Evolutionary conservation across 73 alveolate genomes (phyloP).

Genomic region (Paraurostyla sp.): DNA sequence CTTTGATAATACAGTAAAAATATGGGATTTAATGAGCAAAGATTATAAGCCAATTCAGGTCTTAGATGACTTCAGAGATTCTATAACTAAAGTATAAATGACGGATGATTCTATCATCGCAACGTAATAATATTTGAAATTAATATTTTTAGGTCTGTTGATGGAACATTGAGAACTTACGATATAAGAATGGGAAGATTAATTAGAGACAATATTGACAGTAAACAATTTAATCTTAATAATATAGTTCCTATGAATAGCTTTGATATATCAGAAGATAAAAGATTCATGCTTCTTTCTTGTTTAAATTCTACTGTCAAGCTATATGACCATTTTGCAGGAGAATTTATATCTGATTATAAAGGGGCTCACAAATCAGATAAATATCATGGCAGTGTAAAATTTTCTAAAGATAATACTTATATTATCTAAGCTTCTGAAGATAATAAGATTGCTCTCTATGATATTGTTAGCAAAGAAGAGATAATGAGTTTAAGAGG

Average conservation of each 20-base stretch:
- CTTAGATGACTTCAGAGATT: conserved; percentile 70
- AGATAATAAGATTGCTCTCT: conserved; percentile 50
- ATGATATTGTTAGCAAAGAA: conserved; percentile 51
- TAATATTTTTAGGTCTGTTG: conserved; percentile 52
- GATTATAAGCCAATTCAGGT: conserved; percentile 74
- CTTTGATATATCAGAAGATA: conserved; percentile 61
- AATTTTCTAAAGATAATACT: conserved; percentile 36
- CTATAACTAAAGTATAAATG: conserved; percentile 62
- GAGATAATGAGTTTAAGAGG: neutral
- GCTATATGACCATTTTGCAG: conserved; percentile 48
- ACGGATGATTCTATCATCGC: conserved; percentile 63
- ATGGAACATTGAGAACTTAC: conserved; percentile 68
- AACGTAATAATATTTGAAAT: neutral
- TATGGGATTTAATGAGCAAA: conserved; percentile 81
- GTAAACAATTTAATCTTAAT: too few species aligned
- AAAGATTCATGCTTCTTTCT: conserved; percentile 21
- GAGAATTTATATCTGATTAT: conserved; percentile 58
- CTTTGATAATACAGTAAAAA: conserved; percentile 78
- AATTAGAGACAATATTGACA: conserved; percentile 51
- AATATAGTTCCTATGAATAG: conserved; percentile 62
- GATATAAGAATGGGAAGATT: conserved; percentile 77
- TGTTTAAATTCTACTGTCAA: conserved; percentile 44
- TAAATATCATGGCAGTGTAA: conserved; percentile 45
- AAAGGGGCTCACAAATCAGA: conserved; percentile 61
- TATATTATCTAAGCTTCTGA: conserved; percentile 46